These are phyloP conservation scores for Sechiopsis laciniata DNA, from an alignment of 306 rosid genomes.

Conservation along the genomic window DNA sequence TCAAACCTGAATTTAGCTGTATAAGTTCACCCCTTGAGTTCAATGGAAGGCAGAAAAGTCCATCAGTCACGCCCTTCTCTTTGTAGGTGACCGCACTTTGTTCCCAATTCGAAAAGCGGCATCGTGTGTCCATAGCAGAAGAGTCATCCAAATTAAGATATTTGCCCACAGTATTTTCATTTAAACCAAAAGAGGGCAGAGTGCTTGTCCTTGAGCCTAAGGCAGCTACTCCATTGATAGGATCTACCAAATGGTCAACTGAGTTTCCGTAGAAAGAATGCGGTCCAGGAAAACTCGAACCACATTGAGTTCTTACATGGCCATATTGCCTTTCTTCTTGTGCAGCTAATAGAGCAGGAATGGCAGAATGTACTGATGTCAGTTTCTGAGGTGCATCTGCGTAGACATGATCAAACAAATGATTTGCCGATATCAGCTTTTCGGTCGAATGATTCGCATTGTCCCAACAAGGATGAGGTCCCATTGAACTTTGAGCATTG, in stretches of 20 bases:
- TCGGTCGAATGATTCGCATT: constrained; percentile 33
- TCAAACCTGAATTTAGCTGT: constrained; percentile 56
- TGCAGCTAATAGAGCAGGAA: constrained; percentile 37
- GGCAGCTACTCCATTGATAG: constrained; percentile 35
- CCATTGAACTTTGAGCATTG: constrained; percentile 32
- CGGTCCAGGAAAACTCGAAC: constrained; percentile 34
- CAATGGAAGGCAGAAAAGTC: constrained; percentile 73
- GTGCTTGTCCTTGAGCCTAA: constrained; percentile 38
- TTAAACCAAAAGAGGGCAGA: constrained; percentile 37
- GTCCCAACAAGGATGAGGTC: constrained; percentile 40
- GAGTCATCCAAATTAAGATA: constrained; percentile 37
- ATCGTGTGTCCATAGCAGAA: constrained; percentile 34
- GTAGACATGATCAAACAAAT: constrained; percentile 36
- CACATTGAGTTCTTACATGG: constrained; percentile 32
- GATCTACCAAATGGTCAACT: constrained; percentile 36
- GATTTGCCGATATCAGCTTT: constrained; percentile 34
- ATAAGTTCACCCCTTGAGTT: constrained; percentile 88
- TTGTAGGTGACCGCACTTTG: constrained; percentile 36
- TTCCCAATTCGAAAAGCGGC: constrained; percentile 39
- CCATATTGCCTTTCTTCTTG: constrained; percentile 36
- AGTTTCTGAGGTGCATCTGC: constrained; percentile 27
- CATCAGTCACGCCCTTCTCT: constrained; percentile 38
- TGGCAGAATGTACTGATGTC: constrained; percentile 32
- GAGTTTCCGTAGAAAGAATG: constrained; percentile 43
- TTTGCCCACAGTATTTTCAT: constrained; percentile 41